Evolutionary conservation across 2,329 filamentous ascomycete species (phyloP).

Genomic region (Blumeria hordei): DNA sequence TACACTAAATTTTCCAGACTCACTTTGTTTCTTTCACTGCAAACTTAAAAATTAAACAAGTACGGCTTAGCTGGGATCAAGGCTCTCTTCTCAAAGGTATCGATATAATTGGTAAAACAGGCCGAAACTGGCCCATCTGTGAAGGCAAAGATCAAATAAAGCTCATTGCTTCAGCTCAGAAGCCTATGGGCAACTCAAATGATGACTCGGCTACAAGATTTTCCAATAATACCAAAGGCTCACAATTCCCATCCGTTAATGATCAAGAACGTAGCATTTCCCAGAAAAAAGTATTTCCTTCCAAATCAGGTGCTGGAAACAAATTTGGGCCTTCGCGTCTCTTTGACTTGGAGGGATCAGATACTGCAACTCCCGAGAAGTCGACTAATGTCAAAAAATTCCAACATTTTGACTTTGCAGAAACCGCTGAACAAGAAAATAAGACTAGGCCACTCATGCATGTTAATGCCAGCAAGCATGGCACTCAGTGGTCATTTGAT

Average conservation of each 20-base stretch:
- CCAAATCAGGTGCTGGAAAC: conserved; percentile 18
- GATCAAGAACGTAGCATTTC: too few relatives aligned
- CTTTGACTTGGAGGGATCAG: conserved; percentile 26
- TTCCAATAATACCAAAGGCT: too few relatives aligned
- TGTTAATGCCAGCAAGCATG: conserved; percentile 33
- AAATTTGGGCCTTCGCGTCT: conserved; percentile 38
- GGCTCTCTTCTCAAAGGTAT: conserved; percentile 77
- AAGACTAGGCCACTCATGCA: conserved; percentile 9
- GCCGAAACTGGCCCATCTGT: conserved; percentile 84
- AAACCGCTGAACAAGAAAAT: conserved; percentile 23
- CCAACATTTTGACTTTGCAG: conserved; percentile 63
- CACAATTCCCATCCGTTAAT: too few relatives aligned
- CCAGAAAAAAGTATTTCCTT: too few relatives aligned
- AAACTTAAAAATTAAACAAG: conserved; percentile 57
- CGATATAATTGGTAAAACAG: conserved; percentile 74
- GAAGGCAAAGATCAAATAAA: conserved; percentile 66
- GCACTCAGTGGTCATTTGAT: conserved; percentile 64
- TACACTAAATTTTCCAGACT: conserved; percentile 25
- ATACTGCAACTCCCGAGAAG: conserved; percentile 21
- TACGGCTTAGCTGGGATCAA: conserved; percentile 90
- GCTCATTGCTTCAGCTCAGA: conserved; percentile 41
- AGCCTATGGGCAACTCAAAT: conserved; percentile 20
- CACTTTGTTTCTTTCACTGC: conserved; percentile 73
- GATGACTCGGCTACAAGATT: conserved; percentile 12
- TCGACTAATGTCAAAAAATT: conserved; percentile 54